These are phyloP conservation scores for Scleromitrula shiraiana DNA, from an alignment of 2,329 filamentous ascomycete genomes.

Conservation along the genomic window DNA sequence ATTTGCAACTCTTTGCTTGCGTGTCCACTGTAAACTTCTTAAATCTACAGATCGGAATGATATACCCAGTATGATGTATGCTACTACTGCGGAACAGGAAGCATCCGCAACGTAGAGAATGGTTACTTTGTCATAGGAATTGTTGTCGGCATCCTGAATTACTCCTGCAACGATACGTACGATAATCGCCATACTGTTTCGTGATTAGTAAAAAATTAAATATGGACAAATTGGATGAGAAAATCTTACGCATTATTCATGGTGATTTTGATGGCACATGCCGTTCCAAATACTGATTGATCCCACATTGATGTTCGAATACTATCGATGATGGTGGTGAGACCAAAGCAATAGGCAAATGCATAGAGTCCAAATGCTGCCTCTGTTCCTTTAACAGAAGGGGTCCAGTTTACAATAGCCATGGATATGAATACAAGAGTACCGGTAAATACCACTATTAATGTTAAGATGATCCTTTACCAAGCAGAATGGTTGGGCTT, in stretches of 20 bases:
- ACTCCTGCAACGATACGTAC: conserved; percentile 48
- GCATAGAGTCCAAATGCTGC: conserved; percentile 54
- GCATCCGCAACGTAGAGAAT: conserved; percentile 41
- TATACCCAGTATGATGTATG: not conserved
- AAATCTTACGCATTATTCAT: conserved; percentile 46
- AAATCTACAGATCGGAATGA: not conserved
- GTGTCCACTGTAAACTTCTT: not conserved
- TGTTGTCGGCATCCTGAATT: conserved; percentile 48
- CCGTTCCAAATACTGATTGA: conserved; percentile 51
- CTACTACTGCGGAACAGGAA: not conserved
- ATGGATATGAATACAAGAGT: conserved; percentile 45
- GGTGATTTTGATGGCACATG: conserved; percentile 51
- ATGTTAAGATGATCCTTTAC: not conserved
- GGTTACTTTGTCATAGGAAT: conserved; percentile 47
- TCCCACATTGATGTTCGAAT: conserved; percentile 54
- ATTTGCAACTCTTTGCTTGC: conserved; percentile 1
- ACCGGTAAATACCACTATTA: conserved; percentile 39
- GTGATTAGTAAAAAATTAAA: not conserved
- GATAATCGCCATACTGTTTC: conserved; percentile 49
- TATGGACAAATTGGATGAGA: too few relatives aligned
- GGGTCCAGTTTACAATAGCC: conserved; percentile 45
- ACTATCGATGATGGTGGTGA: conserved; percentile 51
- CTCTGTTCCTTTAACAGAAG: conserved; percentile 42
- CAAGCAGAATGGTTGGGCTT: conserved; percentile 15
- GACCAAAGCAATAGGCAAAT: conserved; percentile 45